These are phyloP conservation scores for Garcia nutans DNA, from an alignment of 345 rosid genomes.

Conservation along the genomic window DNA sequence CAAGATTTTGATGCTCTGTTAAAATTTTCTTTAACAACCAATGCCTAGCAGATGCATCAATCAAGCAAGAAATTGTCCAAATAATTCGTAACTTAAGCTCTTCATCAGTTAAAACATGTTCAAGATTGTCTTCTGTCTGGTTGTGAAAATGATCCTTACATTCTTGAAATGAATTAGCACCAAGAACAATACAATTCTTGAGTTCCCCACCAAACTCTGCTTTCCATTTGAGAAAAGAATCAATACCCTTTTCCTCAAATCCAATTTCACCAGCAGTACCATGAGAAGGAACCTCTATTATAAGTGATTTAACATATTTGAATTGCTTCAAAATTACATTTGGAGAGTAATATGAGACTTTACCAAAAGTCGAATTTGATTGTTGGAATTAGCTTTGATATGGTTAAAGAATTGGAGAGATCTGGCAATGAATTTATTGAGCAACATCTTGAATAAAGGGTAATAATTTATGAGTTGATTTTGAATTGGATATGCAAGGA, in stretches of 20 bases:
- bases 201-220: constrained; percentile 40
- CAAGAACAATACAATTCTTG: constrained; percentile 40
- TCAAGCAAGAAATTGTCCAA: constrained; percentile 41
- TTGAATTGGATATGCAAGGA: neutral
- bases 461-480: neutral
- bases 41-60: constrained; percentile 45
- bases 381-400: too few relatives aligned
- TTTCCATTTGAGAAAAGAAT: constrained; percentile 42
- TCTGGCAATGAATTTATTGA: neutral
- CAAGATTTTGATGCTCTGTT: constrained; percentile 22
- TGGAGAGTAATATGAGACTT: constrained; percentile 7
- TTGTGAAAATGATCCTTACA: neutral
- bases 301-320: constrained; percentile 28
- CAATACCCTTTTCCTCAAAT: neutral
- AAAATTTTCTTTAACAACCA: constrained; percentile 30
- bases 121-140: neutral
- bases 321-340: constrained; percentile 27
- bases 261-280: constrained; percentile 10
- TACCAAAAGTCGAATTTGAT: neutral
- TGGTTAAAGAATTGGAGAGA: too few relatives aligned
- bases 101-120: constrained; percentile 15
- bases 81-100: constrained; percentile 36
- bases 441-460: neutral
- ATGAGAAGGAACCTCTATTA: constrained; percentile 32
- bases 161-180: constrained; percentile 31